Base-by-base conservation (phyloP, 225 moss, liverwort and hornwort genomes). In the Sphagnum contortum region DNA sequence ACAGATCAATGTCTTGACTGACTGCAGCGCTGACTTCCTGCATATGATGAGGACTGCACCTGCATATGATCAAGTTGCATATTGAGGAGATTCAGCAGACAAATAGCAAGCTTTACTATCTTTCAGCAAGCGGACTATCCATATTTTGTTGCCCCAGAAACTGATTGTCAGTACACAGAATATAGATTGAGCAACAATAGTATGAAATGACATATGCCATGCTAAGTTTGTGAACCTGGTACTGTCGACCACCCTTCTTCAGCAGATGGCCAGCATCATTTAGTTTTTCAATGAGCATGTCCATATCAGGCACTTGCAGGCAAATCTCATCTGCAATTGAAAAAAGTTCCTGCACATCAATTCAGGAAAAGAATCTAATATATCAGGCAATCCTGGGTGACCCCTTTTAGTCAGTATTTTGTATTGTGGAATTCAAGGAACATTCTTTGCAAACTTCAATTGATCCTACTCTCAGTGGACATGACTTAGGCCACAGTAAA, bases 201-300 rank as follows among this genome's bases (percentile, higher is more conserved):
- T 10, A 50, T 59, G 58, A 5, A 12, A 9, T 59, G 14, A 12
- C 7, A 59, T 5, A 8, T 59, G 12, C 11, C 5, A 59, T 12
- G 52, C 7, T 48, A 45, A 49, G 45, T 9, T 44, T 12, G 62
- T 48, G 64, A 44, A 96, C 90, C 93, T 98, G 96, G 58, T 82
- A 98, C 66, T 77, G 83, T 50, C 84, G 83, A 71, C 76, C 70
- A 47, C 96, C 93, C 75, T 93, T 98, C 73, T 98, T 98, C 67
- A 98, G 70, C 56, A 98, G 71, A 76, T 90, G 93, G 59, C 96
- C 96, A 61, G 96, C 96, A 69, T 93, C 77, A 72, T 98, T 98
- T 59, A 98, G 63, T 70, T 93, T 98, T 48, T 98, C 96, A 59
- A 98, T 91, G 44, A 98, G 88, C 64, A 80, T 70, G 71, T 91